Conservation (phyloP, 139 green algal genomes). For the Chlorella sp. region DNA sequence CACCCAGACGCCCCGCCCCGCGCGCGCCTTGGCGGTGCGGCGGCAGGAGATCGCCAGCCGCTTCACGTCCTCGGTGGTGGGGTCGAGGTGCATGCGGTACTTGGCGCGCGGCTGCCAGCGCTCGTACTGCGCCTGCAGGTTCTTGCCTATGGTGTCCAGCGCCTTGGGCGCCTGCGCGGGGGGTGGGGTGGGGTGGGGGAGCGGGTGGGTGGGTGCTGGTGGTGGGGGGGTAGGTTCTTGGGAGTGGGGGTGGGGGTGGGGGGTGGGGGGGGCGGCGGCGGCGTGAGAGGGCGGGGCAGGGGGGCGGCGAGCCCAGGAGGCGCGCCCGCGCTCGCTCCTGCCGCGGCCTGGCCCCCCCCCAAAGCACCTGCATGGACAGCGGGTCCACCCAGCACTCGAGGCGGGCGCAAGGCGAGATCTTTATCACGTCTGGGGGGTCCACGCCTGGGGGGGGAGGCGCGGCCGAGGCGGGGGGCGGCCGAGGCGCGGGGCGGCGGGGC, state of each 20-base stretch:
- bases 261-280: too few relatives aligned
- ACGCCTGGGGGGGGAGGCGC: too few relatives aligned
- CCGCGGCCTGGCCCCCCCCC: too few relatives aligned
- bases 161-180: constrained; percentile 91
- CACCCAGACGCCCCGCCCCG: neutral
- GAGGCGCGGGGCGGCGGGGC: too few relatives aligned
- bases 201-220: too few relatives aligned
- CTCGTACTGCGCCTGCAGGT: constrained; percentile 99
- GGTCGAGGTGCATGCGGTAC: constrained; percentile 97
- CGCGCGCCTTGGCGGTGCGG: constrained; percentile 77
- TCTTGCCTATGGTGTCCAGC: constrained; percentile 96
- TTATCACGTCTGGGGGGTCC: constrained; percentile 97
- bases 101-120: constrained; percentile 96
- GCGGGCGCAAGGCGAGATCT: constrained; percentile 95
- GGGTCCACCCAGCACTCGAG: constrained; percentile 97
- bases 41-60: constrained; percentile 89
- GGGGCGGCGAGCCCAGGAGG: too few relatives aligned
- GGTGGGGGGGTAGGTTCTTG: too few relatives aligned
- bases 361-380: constrained; percentile 91
- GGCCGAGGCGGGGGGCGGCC: too few relatives aligned
- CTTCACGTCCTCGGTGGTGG: constrained; percentile 97
- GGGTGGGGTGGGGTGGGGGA: too few relatives aligned
- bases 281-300: too few relatives aligned
- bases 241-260: too few relatives aligned
- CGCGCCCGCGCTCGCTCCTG: too few relatives aligned